Evolutionary conservation across 768 basidiomycete species (phyloP), one percentile per base, ranked within the genome.

Genomic region (Suillus subalutaceus): DNA sequence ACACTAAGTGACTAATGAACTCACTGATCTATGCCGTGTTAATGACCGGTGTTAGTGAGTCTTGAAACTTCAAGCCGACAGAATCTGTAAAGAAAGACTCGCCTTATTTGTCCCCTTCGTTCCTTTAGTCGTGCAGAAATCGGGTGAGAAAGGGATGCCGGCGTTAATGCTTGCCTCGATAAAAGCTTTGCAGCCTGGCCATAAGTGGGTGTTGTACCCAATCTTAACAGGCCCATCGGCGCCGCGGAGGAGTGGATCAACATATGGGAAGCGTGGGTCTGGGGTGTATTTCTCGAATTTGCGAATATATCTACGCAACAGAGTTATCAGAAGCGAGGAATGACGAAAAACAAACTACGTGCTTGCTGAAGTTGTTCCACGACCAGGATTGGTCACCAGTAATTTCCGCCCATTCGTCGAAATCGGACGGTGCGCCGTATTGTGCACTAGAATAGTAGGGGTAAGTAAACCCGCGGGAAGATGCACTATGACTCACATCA

Each of bases 221-320:
- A 90, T 80, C 46, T 82, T 77, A 10, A 91, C 80, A 0, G 89
- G 89, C 0, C 91, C 91, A 2, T 75, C 62, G 0, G 74, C 75
- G 3, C 90, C 89, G 30, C 81, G 86, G 6, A 79, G 71, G 5
- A 76, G 73, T 1, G 73, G 63, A 61, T 88, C 81, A 8, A 90
- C 86, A 7, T 75, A 74, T 1, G 86, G 85, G 69, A 84, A 86
- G 9, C 79, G 72, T 0, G 82, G 75, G 66, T 87, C 80, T 4
- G 85, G 84, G 50, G 77, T 77, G 69, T 82, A 90, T 20, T 77
- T 81, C 73, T 92, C 90, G 53, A 91, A 90, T 73, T 90, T 92
- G 43, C 73, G 80, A 71, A 92, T 88, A 69, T 90, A 92, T n/a
- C 90, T 91, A 60, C 5, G 41, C 18, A 13, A 44, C 52, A 20